A percentile compares a stretch with the other conserved stretches of the same genome.
phyloP scores from a whole-genome alignment of 164 flowering plant genomes.

The Piper longum region DNA sequence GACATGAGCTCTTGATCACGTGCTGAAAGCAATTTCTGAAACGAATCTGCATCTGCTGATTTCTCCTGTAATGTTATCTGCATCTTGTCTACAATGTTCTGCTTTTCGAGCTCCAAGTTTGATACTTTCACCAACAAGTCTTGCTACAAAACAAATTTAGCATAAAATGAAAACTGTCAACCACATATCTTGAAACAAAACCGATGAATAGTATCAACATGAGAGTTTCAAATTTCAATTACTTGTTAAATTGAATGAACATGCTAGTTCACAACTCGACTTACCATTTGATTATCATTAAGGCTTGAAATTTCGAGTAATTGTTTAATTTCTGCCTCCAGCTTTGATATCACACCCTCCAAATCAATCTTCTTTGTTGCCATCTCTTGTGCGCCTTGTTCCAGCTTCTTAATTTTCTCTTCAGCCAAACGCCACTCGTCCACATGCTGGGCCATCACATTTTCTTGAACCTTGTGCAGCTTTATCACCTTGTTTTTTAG shows the following conservation, averaged over 20 bases:
- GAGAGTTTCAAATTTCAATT: not conserved
- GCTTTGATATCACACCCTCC: conserved; percentile 32
- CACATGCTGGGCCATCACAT: conserved; percentile 49
- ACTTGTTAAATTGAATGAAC: not conserved
- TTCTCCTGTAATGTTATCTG: conserved; percentile 35
- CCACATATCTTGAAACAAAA: not conserved
- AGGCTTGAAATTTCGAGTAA: conserved; percentile 32
- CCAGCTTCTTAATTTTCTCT: conserved; percentile 48
- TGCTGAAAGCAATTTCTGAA: conserved; percentile 37
- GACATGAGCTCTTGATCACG: conserved; percentile 29
- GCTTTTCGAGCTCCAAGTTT: conserved; percentile 44
- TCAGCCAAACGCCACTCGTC: conserved; percentile 59
- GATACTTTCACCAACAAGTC: conserved; percentile 43
- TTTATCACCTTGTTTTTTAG: conserved; percentile 39
- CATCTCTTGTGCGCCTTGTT: conserved; percentile 46
- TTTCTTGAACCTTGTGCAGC: conserved; percentile 57
- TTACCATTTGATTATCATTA: conserved; percentile 63
- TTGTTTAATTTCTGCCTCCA: conserved; percentile 37
- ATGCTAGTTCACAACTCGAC: conserved; percentile 2
- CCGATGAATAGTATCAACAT: not conserved
- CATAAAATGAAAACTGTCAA: conserved; percentile 3
- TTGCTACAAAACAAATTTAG: conserved; percentile 44
- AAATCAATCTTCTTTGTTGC: conserved; percentile 41
- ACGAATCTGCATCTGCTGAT: conserved; percentile 32
- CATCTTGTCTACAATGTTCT: conserved; percentile 35